A percentile compares a stretch with the other conserved stretches of the same genome.
phyloP scores from a whole-genome alignment of 2,329 filamentous ascomycete species.

The Aureobasidium sp. region DNA sequence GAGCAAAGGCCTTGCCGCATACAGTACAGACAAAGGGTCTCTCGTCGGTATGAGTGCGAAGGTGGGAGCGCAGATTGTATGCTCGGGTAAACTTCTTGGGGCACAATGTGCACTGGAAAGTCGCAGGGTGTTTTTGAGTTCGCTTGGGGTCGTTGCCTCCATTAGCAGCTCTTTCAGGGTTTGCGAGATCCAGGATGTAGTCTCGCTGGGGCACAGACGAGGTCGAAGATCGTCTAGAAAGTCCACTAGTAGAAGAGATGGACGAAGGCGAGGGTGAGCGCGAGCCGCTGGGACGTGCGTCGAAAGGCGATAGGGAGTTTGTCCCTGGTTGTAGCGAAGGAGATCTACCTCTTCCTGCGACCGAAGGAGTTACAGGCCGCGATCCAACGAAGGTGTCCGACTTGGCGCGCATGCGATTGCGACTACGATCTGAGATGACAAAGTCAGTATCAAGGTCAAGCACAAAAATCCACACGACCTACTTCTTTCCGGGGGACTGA shows the following conservation, averaged over 20 bases:
- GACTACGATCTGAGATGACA: slow-evolving; percentile 33
- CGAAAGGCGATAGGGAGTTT: slow-evolving; percentile 38
- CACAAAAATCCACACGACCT: slow-evolving; percentile 38
- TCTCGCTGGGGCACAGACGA: slow-evolving; percentile 49
- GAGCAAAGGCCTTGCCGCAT: slow-evolving; percentile 93
- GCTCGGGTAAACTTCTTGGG: slow-evolving; percentile 94
- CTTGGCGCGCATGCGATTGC: slow-evolving; percentile 50
- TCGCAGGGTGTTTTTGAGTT: slow-evolving; percentile 95
- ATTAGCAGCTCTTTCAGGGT: slow-evolving; percentile 72
- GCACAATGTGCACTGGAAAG: slow-evolving; percentile 88
- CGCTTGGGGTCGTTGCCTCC: slow-evolving; percentile 61
- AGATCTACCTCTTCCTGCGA: slow-evolving; percentile 28
- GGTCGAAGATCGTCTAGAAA: slow-evolving; percentile 46
- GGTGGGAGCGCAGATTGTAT: slow-evolving; percentile 91
- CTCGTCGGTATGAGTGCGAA: slow-evolving; percentile 95
- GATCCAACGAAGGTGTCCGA: slow-evolving; percentile 53
- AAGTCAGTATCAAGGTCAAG: slow-evolving; percentile 37
- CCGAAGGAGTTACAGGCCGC: slow-evolving; percentile 37
- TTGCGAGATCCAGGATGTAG: slow-evolving; percentile 84
- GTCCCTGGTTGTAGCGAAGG: slow-evolving; percentile 29
- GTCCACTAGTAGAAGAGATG: slow-evolving; percentile 35
- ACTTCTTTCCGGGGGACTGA: slow-evolving; percentile 70
- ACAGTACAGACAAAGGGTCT: slow-evolving; percentile 95
- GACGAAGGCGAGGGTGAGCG: slow-evolving; percentile 42
- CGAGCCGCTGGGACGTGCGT: slow-evolving; percentile 32